phyloP scores from a whole-genome alignment of 768 basidiomycete species.

The Hortiboletus campestris region DNA sequence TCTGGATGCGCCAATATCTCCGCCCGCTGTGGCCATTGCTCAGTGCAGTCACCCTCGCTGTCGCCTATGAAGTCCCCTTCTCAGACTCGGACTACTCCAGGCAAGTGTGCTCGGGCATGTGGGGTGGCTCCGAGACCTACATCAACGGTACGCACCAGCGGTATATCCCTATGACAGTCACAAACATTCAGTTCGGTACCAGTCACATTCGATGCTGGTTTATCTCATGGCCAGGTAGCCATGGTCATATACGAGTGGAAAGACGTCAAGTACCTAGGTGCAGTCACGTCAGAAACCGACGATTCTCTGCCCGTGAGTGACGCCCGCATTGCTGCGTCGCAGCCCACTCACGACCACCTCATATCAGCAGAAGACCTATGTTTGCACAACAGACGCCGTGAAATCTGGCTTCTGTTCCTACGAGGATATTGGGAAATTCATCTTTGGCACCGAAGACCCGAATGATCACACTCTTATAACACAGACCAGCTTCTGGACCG shows the following conservation, averaged over 20 bases:
- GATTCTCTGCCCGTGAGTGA: slow-evolving; percentile 64
- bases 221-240: slow-evolving; percentile 84
- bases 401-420: slow-evolving; percentile 65
- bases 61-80: slow-evolving; percentile 64
- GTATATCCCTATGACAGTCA: slow-evolving; percentile 5
- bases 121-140: slow-evolving; percentile 71
- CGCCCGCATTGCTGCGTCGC: slow-evolving; percentile 6
- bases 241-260: slow-evolving; percentile 97
- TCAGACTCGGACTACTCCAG: slow-evolving; percentile 77
- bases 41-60: slow-evolving; percentile 34
- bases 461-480: slow-evolving; percentile 59
- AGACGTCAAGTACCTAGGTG: slow-evolving; percentile 83
- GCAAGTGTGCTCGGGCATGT: slow-evolving; percentile 97
- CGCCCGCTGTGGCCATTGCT: slow-evolving; percentile 23
- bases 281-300: slow-evolving; percentile 51
- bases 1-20: slow-evolving; percentile 27
- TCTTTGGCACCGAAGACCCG: slow-evolving; percentile 55
- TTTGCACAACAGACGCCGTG: slow-evolving; percentile 86
- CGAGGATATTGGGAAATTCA: slow-evolving; percentile 84
- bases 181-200: slow-evolving; percentile 20
- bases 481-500: slow-evolving; percentile 86
- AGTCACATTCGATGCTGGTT: slow-evolving; percentile 71
- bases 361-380: slow-evolving; percentile 79
- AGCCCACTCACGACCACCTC: slow-evolving; percentile 16
- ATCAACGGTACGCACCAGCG: slow-evolving; percentile 67